Percentiles rank a stretch among this genome's conserved stretches.
Conservation (phyloP, 768 basidiomycete species). For the Crassisporium funariophilum region DNA sequence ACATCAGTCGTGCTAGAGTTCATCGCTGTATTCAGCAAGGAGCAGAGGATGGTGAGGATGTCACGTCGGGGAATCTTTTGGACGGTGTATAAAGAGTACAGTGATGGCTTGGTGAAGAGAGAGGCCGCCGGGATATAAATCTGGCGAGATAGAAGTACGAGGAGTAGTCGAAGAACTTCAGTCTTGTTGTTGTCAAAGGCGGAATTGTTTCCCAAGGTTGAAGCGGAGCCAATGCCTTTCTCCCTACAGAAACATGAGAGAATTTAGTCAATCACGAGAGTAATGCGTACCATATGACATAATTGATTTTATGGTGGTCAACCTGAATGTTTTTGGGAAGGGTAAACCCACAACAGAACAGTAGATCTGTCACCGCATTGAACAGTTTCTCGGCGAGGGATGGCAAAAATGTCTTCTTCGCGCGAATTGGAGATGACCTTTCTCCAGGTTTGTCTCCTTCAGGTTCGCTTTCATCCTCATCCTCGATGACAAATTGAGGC, state of each 20-base stretch:
- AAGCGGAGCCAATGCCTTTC: constrained; percentile 90
- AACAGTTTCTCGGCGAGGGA: constrained; percentile 83
- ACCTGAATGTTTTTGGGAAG: constrained; percentile 76
- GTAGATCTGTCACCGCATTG: constrained; percentile 75
- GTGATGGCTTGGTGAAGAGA: constrained; percentile 71
- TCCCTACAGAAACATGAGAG: constrained; percentile 59
- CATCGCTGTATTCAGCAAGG: constrained; percentile 87
- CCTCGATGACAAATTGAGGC: constrained; percentile 88
- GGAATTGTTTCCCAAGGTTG: constrained; percentile 54
- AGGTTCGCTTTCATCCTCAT: constrained; percentile 64
- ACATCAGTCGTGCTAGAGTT: constrained; percentile 57
- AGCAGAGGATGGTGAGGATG: constrained; percentile 91
- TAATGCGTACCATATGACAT: constrained; percentile 78
- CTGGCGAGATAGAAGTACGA: constrained; percentile 86
- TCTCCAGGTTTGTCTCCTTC: constrained; percentile 30
- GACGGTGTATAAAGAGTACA: constrained; percentile 77
- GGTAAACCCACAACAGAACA: constrained; percentile 95
- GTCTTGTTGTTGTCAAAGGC: constrained; percentile 77
- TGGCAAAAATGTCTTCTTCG: constrained; percentile 55
- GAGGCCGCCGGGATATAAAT: constrained; percentile 79
- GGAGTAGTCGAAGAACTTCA: constrained; percentile 87
- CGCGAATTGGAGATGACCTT: constrained; percentile 20
- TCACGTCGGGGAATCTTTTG: constrained; percentile 77
- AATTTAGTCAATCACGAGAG: background rate
- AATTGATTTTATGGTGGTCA: constrained; percentile 81